Evolutionary conservation across 345 rosid genomes (phyloP).

Genomic region (Euphorbia pulcherrima): DNA sequence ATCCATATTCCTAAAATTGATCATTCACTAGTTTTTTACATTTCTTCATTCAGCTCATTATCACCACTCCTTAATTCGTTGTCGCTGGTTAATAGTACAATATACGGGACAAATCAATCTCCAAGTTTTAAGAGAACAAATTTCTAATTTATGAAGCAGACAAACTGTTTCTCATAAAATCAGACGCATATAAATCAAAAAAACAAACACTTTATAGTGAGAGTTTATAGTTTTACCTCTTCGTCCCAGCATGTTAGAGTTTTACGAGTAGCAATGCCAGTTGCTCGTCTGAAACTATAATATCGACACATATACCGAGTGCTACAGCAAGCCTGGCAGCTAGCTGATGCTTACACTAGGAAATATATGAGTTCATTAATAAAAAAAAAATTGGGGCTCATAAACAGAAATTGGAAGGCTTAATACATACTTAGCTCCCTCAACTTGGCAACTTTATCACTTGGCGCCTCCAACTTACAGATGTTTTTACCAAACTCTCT

Average conservation of each 20-base stretch:
- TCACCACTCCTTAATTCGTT: not conserved
- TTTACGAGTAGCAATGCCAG: conserved; percentile 59
- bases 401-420: too few relatives aligned
- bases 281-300: conserved; percentile 63
- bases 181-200: not conserved
- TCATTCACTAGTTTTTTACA: too few relatives aligned
- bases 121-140: too few relatives aligned
- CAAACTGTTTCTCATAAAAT: not conserved
- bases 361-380: not conserved
- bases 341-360: conserved; percentile 84
- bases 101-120: too few relatives aligned
- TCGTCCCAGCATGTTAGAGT: conserved; percentile 24
- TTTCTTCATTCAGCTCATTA: not conserved
- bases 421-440: too few relatives aligned
- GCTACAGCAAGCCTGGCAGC: conserved; percentile 77
- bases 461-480: too few relatives aligned
- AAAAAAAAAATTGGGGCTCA: not conserved
- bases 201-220: not conserved
- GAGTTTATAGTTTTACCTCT: not conserved
- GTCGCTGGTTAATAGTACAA: not conserved
- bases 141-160: not conserved
- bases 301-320: conserved; percentile 49
- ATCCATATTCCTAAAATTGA: too few relatives aligned
- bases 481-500: too few relatives aligned
- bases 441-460: too few relatives aligned